Percentiles rank a stretch among this genome's conserved stretches.
phyloP scores from a whole-genome alignment of 345 rosid species.

The Linum tenue region DNA sequence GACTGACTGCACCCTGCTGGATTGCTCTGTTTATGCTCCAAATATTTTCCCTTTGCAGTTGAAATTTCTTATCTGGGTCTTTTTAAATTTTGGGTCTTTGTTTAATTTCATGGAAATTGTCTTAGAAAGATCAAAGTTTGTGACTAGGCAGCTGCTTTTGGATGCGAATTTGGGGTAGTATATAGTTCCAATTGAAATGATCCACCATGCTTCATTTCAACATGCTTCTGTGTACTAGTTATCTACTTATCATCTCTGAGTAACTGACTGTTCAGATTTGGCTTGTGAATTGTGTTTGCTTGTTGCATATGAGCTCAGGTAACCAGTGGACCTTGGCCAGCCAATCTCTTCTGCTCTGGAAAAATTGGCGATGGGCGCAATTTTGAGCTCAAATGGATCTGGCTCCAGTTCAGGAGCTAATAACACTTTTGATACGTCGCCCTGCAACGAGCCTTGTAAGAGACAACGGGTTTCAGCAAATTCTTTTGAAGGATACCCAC shows the following conservation, averaged over 20 bases:
- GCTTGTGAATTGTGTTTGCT: neutral
- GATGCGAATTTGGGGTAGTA: too few relatives aligned
- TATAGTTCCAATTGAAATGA: too few relatives aligned
- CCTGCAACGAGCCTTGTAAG: slow-evolving; percentile 31
- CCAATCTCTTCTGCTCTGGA: neutral
- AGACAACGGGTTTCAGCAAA: slow-evolving; percentile 25
- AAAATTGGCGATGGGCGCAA: slow-evolving; percentile 38
- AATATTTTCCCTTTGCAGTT: neutral
- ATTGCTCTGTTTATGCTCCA: neutral
- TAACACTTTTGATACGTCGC: slow-evolving; percentile 19
- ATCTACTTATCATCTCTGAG: neutral
- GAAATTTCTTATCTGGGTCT: neutral
- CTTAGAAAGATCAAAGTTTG: too few relatives aligned
- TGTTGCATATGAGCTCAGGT: neutral
- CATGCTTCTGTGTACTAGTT: neutral
- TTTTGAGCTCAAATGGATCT: slow-evolving; percentile 42
- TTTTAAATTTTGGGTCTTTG: neutral
- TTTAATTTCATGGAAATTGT: too few relatives aligned
- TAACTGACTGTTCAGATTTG: neutral
- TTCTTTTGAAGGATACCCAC: slow-evolving; percentile 29
- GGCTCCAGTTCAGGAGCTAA: slow-evolving; percentile 22
- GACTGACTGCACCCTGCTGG: too few relatives aligned
- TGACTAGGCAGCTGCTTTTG: too few relatives aligned
- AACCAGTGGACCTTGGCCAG: neutral
- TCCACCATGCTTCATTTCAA: neutral